Base-by-base conservation (phyloP, 2,329 filamentous ascomycete species). In the Aulographum hederae region DNA sequence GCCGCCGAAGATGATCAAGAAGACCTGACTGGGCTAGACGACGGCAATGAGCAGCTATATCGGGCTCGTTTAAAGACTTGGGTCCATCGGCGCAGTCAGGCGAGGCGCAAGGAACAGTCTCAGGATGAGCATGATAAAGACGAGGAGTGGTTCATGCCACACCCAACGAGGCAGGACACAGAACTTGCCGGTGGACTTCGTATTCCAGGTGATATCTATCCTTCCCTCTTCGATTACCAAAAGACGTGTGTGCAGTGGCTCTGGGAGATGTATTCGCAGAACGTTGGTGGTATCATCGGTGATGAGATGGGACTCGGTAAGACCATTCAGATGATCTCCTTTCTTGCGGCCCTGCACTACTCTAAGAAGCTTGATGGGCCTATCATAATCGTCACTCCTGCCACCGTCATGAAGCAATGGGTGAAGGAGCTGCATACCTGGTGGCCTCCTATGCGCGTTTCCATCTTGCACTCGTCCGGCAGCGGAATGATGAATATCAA, bases 291-390 rank as follows among this genome's bases (percentile, higher is more conserved):
- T 3, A 95, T 98, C 33, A 69, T 98, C 25, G 89, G 86, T 4
- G 89, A 98, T 46, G 89, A 98, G 53, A 98, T 98, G 89, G 89
- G 91, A 1, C 59, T 98, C n/a, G 89, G 89, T 3, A 98, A 98
- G 57, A 98, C 89, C 2, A 77, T 80, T 17, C 75, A 80, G 46
- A 64, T 73, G 28, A 79, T 80, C 31, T 74, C 82, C 0, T 92
- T 92, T 43, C 62, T 98, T 30, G 85, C 89, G 3, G 81, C 82
- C 3, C 58, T 98, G 6, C 89, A 98, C 49, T 85, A 94, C 53
- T 95, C 84, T 54, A 79, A 77, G 42, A 79, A 74, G 45, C 67
- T 95, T 15, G 69, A 67, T 15, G 81, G 81, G 37, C 89, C 89
- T 1, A 73, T 91, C 27, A 81, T 98, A 37, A 69, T 98, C 5